A percentile compares a stretch with the other conserved stretches of the same genome.
Evolutionary conservation across 495 filamentous ascomycete species (phyloP).

Genomic region (Extremus antarcticus): DNA sequence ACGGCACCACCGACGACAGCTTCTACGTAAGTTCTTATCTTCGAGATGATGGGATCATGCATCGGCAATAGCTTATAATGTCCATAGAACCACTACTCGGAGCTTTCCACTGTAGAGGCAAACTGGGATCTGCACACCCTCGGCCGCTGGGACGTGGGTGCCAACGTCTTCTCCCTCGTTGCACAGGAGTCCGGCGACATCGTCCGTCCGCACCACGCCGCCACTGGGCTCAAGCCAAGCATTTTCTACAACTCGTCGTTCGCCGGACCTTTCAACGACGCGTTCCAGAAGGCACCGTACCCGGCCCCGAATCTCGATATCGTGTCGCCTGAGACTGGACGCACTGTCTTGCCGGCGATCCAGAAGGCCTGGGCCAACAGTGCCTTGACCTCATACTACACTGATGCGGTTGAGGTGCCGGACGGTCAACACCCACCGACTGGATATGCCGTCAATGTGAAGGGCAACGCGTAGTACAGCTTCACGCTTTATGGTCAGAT

Average conservation of each 20-base stretch:
- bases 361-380: slow-evolving; percentile 17
- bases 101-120: slow-evolving; percentile 28
- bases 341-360: slow-evolving; percentile 20
- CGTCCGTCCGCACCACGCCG: slow-evolving; percentile 18
- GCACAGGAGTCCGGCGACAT: slow-evolving; percentile 24
- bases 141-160: slow-evolving; percentile 32
- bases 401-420: slow-evolving; percentile 23
- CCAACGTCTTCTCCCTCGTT: slow-evolving; percentile 27
- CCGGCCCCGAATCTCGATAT: slow-evolving; percentile 24
- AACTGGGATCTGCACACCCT: slow-evolving; percentile 29
- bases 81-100: slow-evolving; percentile 25
- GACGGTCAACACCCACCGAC: slow-evolving; percentile 26
- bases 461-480: slow-evolving; percentile 2
- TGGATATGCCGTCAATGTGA: slow-evolving; percentile 12
- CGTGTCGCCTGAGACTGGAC: slow-evolving; percentile 13
- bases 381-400: slow-evolving; percentile 18
- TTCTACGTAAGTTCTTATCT: slow-evolving; percentile 24
- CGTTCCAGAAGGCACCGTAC: slow-evolving; percentile 20
- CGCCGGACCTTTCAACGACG: slow-evolving; percentile 25
- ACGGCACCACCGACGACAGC: slow-evolving; percentile 25
- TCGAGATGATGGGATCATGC: too few species aligned
- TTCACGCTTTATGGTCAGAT: too few species aligned
- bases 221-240: slow-evolving; percentile 15
- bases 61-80: too few species aligned
- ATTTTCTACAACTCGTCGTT: slow-evolving; percentile 26